A percentile compares a stretch with the other conserved stretches of the same genome.
Evolutionary conservation across 495 filamentous ascomycete species (phyloP).

Genomic region (Pseudevernia furfuracea): DNA sequence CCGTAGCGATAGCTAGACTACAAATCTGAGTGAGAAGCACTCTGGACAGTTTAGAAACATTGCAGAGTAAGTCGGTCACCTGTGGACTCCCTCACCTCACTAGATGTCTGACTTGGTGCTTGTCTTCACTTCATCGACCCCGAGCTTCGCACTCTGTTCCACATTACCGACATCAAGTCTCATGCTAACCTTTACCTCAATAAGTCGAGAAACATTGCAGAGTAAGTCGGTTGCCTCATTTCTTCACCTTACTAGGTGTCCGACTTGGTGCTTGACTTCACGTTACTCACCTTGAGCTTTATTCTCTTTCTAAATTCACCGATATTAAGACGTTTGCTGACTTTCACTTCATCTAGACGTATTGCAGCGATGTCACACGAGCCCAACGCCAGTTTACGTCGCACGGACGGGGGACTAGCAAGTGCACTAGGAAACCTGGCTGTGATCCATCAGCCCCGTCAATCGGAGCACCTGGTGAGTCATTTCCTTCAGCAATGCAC

Average conservation of each 20-base stretch:
- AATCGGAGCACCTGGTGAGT: neutral
- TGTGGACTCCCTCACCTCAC: neutral
- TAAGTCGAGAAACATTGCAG: no score
- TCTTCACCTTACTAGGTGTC: no score
- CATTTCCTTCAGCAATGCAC: fast-evolving
- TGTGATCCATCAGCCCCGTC: neutral
- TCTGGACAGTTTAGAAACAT: neutral
- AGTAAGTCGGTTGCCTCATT: no score
- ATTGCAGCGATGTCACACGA: neutral
- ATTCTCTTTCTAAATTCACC: no score
- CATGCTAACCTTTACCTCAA: neutral
- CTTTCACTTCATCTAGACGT: neutral
- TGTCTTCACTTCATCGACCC: neutral
- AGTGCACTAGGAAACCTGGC: neutral
- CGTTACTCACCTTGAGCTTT: no score
- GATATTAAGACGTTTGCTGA: no score
- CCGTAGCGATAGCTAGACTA: neutral
- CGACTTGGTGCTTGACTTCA: no score
- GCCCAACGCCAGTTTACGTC: neutral
- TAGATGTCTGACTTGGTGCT: neutral
- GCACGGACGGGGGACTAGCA: neutral
- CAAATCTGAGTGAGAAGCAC: neutral
- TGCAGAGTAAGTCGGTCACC: neutral
- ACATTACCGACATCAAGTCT: neutral
- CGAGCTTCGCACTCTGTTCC: neutral